Evolutionary conservation across 345 rosid genomes (phyloP).

Genomic region (Clausena lansium): DNA sequence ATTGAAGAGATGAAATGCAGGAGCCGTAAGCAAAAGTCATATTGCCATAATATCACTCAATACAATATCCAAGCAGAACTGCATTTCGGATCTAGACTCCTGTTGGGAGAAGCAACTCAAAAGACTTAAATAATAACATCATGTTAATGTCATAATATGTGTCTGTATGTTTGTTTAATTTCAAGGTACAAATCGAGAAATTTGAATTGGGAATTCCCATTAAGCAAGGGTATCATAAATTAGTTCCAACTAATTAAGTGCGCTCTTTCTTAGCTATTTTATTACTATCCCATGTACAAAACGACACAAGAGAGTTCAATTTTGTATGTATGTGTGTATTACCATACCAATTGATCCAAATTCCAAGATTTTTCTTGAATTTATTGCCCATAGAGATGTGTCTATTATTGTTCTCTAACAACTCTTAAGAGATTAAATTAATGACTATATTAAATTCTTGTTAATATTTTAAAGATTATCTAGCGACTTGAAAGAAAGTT

Average conservation of each 20-base stretch:
- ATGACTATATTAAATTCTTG: too few relatives aligned
- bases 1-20: neutral
- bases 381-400: slow-evolving; percentile 13
- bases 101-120: slow-evolving; percentile 8
- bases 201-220: slow-evolving; percentile 13
- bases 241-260: neutral
- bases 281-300: neutral
- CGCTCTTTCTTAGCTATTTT: neutral
- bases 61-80: neutral
- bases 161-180: too few relatives aligned
- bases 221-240: neutral
- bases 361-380: slow-evolving; percentile 4
- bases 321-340: slow-evolving; percentile 9
- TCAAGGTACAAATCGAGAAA: neutral
- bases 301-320: slow-evolving; percentile 30
- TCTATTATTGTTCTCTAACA: slow-evolving; percentile 17
- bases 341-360: too few relatives aligned
- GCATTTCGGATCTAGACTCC: slow-evolving; percentile 7
- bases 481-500: slow-evolving; percentile 9
- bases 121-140: neutral
- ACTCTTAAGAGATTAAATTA: neutral
- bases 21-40: neutral
- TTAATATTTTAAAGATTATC: slow-evolving; percentile 11
- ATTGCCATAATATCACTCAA: slow-evolving; percentile 4
- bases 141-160: neutral